Conservation (phyloP, 2,329 filamentous ascomycete species). For the Coniochaeta ligniaria region DNA sequence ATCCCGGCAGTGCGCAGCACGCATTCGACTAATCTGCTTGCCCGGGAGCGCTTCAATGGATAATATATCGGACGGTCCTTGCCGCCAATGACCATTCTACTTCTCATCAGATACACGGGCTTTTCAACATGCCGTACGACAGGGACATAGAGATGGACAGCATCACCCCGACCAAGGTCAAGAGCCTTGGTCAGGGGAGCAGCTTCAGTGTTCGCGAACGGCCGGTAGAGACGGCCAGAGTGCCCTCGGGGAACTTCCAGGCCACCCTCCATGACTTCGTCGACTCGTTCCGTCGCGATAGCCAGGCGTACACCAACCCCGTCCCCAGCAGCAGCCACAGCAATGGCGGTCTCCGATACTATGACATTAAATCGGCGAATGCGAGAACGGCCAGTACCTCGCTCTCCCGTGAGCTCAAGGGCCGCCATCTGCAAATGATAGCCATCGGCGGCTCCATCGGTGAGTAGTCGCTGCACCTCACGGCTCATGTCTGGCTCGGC, state of each 20-base stretch:
- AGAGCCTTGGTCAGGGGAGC: constrained; percentile 11
- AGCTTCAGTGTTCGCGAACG: constrained; percentile 7
- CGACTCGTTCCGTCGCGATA: constrained; percentile 16
- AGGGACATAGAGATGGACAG: constrained; percentile 15
- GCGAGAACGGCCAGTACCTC: constrained; percentile 13
- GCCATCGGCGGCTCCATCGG: constrained; percentile 86
- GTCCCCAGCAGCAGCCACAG: background rate
- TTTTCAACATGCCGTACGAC: constrained; percentile 7
- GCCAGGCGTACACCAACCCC: constrained; percentile 4
- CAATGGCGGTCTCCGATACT: constrained; percentile 13
- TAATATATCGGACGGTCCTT: background rate
- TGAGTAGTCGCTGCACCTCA: background rate
- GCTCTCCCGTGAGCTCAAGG: constrained; percentile 42
- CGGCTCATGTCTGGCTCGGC: background rate
- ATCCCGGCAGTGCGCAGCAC: background rate
- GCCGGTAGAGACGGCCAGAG: background rate
- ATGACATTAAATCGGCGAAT: constrained; percentile 14
- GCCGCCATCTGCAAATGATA: constrained; percentile 65
- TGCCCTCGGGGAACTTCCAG: constrained; percentile 2
- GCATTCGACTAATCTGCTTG: background rate
- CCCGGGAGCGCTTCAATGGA: background rate
- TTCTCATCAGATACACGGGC: background rate
- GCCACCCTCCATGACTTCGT: constrained; percentile 9
- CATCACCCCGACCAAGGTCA: constrained; percentile 6
- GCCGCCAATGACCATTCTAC: background rate